Conservation (phyloP, 2,329 filamentous ascomycete genomes). For the Sporothrix mexicana region DNA sequence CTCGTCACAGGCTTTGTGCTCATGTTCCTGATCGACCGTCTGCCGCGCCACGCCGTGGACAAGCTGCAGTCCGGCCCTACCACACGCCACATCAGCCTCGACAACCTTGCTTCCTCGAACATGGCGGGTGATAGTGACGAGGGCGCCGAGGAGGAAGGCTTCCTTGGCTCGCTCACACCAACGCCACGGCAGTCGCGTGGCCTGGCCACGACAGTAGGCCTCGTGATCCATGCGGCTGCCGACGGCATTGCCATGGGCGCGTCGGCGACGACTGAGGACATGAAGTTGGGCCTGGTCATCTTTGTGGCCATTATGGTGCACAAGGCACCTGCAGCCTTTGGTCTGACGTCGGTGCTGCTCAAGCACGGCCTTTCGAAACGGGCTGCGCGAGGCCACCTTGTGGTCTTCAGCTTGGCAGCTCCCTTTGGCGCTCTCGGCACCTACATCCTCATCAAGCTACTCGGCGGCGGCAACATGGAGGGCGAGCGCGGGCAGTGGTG, state of each 20-base stretch:
- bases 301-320: slow-evolving; percentile 98
- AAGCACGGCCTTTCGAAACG: slow-evolving; percentile 92
- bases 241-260: slow-evolving; percentile 96
- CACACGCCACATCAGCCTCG: slow-evolving; percentile 85
- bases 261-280: slow-evolving; percentile 75
- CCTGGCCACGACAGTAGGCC: slow-evolving; percentile 84
- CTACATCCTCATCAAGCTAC: slow-evolving; percentile 76
- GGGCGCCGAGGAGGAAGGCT: slow-evolving; percentile 57
- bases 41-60: slow-evolving; percentile 75
- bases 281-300: slow-evolving; percentile 83
- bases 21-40: slow-evolving; percentile 93
- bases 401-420: slow-evolving; percentile 90
- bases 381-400: slow-evolving; percentile 79
- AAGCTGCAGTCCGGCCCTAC: slow-evolving; percentile 67
- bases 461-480: slow-evolving; percentile 64
- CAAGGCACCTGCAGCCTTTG: slow-evolving; percentile 95
- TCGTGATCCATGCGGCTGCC: slow-evolving; percentile 95
- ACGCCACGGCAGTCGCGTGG: slow-evolving; percentile 65
- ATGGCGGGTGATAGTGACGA: slow-evolving; percentile 28
- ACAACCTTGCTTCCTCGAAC: slow-evolving; percentile 67
- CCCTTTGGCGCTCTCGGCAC: slow-evolving; percentile 84
- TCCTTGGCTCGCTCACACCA: slow-evolving; percentile 63
- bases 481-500: slow-evolving; percentile 77
- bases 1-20: slow-evolving; percentile 88
- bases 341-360: slow-evolving; percentile 84